Evolutionary conservation across 768 basidiomycete genomes (phyloP).

Genomic region (Agrocybe chaxingu): DNA sequence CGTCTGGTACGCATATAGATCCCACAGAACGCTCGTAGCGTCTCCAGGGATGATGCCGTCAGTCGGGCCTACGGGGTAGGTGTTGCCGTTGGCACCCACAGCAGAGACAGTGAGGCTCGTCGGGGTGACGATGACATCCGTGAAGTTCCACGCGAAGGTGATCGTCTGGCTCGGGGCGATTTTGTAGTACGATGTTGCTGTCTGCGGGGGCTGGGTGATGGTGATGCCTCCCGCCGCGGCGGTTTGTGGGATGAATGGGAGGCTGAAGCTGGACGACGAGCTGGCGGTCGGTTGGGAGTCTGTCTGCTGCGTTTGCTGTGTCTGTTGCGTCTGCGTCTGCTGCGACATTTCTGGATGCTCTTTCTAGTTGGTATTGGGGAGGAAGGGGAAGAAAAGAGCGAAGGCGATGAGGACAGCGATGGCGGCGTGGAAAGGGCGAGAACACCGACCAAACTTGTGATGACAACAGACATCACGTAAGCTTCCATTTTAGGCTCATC

Average conservation of each 20-base stretch:
- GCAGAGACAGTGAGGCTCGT: conserved; percentile 78
- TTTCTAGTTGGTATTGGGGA: too few species aligned
- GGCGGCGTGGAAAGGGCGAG: too few species aligned
- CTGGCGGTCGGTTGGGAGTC: background rate
- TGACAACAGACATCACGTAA: too few species aligned
- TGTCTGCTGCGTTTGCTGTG: background rate
- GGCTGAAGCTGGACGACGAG: conserved; percentile 9
- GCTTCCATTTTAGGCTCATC: too few species aligned
- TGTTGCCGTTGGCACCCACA: conserved; percentile 82
- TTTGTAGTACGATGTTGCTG: conserved; percentile 84
- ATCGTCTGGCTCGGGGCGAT: conserved; percentile 70
- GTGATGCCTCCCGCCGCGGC: conserved; percentile 59
- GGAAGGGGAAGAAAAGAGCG: too few species aligned
- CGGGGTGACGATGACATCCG: conserved; percentile 66
- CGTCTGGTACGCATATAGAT: conserved; percentile 72
- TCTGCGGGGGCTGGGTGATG: conserved; percentile 79
- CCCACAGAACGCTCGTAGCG: conserved; percentile 76
- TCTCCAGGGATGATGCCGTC: conserved; percentile 69
- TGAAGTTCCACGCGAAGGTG: conserved; percentile 92
- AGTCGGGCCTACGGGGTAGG: conserved; percentile 83
- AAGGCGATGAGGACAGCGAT: too few species aligned
- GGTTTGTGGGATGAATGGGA: conserved; percentile 21
- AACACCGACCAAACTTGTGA: too few species aligned
- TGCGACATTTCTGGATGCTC: too few species aligned
- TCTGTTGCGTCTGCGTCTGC: too few species aligned